Percentiles rank a stretch among this genome's conserved stretches.
These are phyloP conservation scores for Fusarium concolor DNA, from an alignment of 2,329 filamentous ascomycete species.

Conservation along the genomic window DNA sequence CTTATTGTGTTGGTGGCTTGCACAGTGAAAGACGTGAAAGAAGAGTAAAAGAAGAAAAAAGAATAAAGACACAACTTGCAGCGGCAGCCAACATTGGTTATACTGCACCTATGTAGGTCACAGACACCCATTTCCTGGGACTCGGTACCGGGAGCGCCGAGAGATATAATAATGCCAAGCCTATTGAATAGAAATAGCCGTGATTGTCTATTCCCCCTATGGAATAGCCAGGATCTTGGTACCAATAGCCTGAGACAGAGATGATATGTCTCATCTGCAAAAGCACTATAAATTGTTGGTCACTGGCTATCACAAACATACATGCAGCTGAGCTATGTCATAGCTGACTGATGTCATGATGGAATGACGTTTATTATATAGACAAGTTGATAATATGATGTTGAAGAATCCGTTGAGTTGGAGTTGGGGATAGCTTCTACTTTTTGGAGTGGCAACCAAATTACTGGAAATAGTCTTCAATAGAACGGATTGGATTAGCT, in stretches of 20 bases:
- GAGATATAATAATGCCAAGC: neutral
- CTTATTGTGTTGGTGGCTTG: constrained; percentile 7
- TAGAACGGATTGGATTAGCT: no score
- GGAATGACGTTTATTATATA: no score
- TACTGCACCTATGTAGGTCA: neutral
- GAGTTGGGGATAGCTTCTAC: no score
- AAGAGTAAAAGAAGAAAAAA: neutral
- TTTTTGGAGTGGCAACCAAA: no score
- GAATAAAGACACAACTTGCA: neutral
- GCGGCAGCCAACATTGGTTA: neutral
- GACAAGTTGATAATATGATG: no score
- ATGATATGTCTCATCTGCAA: neutral
- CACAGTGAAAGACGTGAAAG: no score
- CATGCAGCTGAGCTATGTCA: neutral
- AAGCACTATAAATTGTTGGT: neutral
- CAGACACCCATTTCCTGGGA: neutral
- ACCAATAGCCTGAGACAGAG: neutral
- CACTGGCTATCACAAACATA: neutral
- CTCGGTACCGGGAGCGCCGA: neutral
- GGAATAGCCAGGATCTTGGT: neutral
- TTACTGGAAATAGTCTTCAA: no score
- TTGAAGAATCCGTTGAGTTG: no score
- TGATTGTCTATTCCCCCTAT: neutral
- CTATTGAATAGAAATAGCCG: neutral
- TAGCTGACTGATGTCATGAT: neutral